A percentile compares a stretch with the other conserved stretches of the same genome.
Evolutionary conservation across 257 asterid species (phyloP).

Genomic region (Plectranthus barbatus): DNA sequence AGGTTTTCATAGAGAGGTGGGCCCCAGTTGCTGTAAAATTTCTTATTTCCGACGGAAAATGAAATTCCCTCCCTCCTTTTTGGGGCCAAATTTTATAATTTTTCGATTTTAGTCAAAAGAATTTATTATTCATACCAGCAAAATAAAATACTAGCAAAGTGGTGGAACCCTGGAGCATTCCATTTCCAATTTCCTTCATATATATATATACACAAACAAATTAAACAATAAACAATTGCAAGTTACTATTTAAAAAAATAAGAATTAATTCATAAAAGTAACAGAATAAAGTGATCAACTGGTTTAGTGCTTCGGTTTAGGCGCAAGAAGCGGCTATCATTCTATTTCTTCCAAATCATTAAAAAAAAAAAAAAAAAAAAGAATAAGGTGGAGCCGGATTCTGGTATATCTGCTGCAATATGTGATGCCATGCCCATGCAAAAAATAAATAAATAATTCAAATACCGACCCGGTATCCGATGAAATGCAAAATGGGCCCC

Average conservation of each 20-base stretch:
- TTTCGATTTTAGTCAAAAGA: neutral
- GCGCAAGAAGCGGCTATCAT: slow-evolving; percentile 46
- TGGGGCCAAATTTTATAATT: neutral
- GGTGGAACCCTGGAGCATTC: too few species aligned
- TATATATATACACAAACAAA: too few species aligned
- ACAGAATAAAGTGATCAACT: too few species aligned
- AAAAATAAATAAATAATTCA: too few species aligned
- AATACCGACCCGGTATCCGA: slow-evolving; percentile 30
- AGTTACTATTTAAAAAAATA: too few species aligned
- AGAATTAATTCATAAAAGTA: too few species aligned
- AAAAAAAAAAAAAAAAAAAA: neutral
- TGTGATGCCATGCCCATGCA: too few species aligned
- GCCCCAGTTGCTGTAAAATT: neutral
- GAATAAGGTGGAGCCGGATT: slow-evolving; percentile 10
- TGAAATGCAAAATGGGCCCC: slow-evolving; percentile 19
- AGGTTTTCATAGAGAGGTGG: slow-evolving; percentile 10
- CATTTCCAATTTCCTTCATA: too few species aligned
- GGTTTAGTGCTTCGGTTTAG: slow-evolving; percentile 42
- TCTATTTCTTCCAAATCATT: slow-evolving; percentile 13
- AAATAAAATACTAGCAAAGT: neutral
- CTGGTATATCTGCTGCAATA: slow-evolving; percentile 13
- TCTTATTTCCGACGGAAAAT: neutral
- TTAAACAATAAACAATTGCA: too few species aligned
- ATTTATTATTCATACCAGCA: too few species aligned
- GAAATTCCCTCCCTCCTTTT: neutral